These are phyloP conservation scores for Xylariales sp. DNA, from an alignment of 2,329 filamentous ascomycete genomes.

Conservation along the genomic window DNA sequence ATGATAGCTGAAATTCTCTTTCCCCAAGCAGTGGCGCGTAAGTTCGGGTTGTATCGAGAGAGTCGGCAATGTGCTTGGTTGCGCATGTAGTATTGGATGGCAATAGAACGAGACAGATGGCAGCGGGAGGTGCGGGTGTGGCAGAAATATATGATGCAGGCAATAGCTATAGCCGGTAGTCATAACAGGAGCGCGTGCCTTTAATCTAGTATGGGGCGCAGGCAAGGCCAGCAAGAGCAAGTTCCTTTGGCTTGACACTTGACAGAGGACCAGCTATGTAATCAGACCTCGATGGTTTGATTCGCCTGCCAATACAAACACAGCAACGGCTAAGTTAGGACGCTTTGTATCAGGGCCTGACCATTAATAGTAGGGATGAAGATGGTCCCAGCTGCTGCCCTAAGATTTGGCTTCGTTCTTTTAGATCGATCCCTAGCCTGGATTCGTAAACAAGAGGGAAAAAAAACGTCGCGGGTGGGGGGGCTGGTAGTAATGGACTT, in stretches of 20 bases:
- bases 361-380: constrained; percentile 20
- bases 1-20: too few relatives aligned
- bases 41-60: too few relatives aligned
- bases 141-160: constrained; percentile 13
- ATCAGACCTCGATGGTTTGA: constrained; percentile 13
- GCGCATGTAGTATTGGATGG: constrained; percentile 10
- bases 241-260: constrained; percentile 12
- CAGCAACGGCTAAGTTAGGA: constrained; percentile 16
- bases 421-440: constrained; percentile 8
- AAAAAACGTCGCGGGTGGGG: too few relatives aligned
- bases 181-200: constrained; percentile 12
- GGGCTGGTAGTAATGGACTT: constrained; percentile 19
- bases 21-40: too few relatives aligned
- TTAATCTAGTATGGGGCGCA: constrained; percentile 9
- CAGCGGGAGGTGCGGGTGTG: constrained; percentile 8
- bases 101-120: constrained; percentile 14
- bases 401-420: constrained; percentile 21
- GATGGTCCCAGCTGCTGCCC: constrained; percentile 18
- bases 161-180: constrained; percentile 14
- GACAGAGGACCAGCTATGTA: constrained; percentile 16
- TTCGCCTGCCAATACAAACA: constrained; percentile 20
- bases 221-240: constrained; percentile 13
- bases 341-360: constrained; percentile 17
- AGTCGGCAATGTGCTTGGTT: too few relatives aligned
- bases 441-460: constrained; percentile 16